Conservation (phyloP, 495 filamentous ascomycete genomes). For the Penicillium alfredii region DNA sequence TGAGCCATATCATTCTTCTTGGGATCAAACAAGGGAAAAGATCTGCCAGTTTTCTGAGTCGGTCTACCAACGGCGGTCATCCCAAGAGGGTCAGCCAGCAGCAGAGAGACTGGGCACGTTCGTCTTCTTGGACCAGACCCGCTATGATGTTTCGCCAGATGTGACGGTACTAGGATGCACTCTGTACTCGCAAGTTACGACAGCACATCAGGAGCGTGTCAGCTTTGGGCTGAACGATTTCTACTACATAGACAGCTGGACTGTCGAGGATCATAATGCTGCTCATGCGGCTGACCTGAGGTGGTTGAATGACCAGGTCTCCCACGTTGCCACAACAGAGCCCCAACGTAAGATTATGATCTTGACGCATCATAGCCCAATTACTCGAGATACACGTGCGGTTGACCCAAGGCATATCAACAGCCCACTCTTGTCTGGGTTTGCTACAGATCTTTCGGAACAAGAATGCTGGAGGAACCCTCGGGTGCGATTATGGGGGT, state of each 20-base stretch:
- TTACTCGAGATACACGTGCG: conserved; percentile 23
- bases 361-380: conserved; percentile 50
- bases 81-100: conserved; percentile 1
- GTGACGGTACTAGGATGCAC: conserved; percentile 38
- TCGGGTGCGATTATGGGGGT: conserved; percentile 48
- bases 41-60: conserved; percentile 17
- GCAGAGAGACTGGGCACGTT: conserved; percentile 14
- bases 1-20: conserved; percentile 46
- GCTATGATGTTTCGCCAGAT: conserved; percentile 20
- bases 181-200: conserved; percentile 19
- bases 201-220: conserved; percentile 17
- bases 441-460: conserved; percentile 41
- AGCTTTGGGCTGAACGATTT: conserved; percentile 44
- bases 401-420: conserved; percentile 36
- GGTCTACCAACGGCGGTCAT: conserved; percentile 5
- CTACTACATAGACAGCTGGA: conserved; percentile 42
- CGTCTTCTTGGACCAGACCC: conserved; percentile 21
- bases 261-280: conserved; percentile 35
- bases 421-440: conserved; percentile 36
- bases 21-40: conserved; percentile 23
- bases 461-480: conserved; percentile 41
- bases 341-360: conserved; percentile 38
- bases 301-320: conserved; percentile 48
- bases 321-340: conserved; percentile 25
- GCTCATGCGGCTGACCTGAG: conserved; percentile 37